Percentiles rank a stretch among this genome's conserved stretches.
phyloP scores from a whole-genome alignment of 129 eudicot genomes.

The Logfia minima region DNA sequence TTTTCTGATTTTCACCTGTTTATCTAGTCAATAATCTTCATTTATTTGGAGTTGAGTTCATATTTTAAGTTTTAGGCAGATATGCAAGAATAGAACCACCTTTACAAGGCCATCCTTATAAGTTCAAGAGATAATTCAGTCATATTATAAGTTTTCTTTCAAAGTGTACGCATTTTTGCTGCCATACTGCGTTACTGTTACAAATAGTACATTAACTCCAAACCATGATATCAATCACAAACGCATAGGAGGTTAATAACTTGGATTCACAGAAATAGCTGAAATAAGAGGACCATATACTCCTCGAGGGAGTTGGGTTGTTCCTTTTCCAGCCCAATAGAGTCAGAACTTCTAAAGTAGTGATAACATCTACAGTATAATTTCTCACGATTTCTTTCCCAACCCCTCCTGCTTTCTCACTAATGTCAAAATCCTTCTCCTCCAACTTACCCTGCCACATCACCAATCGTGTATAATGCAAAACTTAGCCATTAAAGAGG shows the following conservation, averaged over 20 bases:
- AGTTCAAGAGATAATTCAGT: too few relatives aligned
- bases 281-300: slow-evolving; percentile 85
- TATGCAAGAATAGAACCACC: too few relatives aligned
- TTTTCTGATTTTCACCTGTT: too few relatives aligned
- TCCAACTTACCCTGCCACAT: slow-evolving; percentile 48
- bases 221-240: too few relatives aligned
- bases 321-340: slow-evolving; percentile 86
- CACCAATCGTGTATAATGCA: not conserved
- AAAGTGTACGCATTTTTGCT: too few relatives aligned
- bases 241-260: slow-evolving; percentile 43
- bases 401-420: slow-evolving; percentile 63
- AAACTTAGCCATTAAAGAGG: not conserved
- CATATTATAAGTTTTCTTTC: too few relatives aligned
- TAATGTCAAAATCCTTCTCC: slow-evolving; percentile 73
- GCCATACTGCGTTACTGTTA: too few relatives aligned
- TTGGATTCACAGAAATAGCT: slow-evolving; percentile 69
- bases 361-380: slow-evolving; percentile 40
- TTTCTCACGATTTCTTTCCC: slow-evolving; percentile 40
- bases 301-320: slow-evolving; percentile 62
- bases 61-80: too few relatives aligned
- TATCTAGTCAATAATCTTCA: too few relatives aligned
- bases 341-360: slow-evolving; percentile 62
- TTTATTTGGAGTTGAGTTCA: too few relatives aligned
- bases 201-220: too few relatives aligned
- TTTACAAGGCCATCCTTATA: too few relatives aligned